Conservation (phyloP, 2,329 filamentous ascomycete genomes). For the Tympanopsis confertula region DNA sequence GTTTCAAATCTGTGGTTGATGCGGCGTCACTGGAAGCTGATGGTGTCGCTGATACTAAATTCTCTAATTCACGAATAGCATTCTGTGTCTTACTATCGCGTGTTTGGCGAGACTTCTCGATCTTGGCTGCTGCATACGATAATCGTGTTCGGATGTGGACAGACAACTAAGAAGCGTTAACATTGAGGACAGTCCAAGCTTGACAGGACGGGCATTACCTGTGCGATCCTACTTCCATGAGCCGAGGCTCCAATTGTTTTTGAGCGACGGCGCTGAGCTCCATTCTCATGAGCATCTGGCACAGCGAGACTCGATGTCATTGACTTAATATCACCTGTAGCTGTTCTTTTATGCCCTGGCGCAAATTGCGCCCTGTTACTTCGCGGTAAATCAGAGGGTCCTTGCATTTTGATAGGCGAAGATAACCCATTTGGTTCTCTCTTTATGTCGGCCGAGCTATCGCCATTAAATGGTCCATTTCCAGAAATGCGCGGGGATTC, state of each 20-base stretch:
- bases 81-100: no score
- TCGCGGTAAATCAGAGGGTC: no score
- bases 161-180: neutral
- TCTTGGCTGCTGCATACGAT: neutral
- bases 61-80: no score
- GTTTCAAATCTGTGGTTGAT: no score
- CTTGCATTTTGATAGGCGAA: no score
- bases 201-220: neutral
- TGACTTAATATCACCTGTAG: neutral
- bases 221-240: neutral
- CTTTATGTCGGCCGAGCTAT: no score
- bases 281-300: neutral
- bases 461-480: no score
- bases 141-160: neutral
- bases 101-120: neutral
- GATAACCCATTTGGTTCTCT: no score
- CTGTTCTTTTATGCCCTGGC: neutral
- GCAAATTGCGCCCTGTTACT: no score
- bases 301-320: neutral
- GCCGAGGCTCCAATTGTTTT: neutral
- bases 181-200: neutral
- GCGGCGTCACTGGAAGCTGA: no score
- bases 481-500: no score
- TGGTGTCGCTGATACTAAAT: no score
- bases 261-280: neutral